Evolutionary conservation across 768 basidiomycete species (phyloP), one percentile per base, ranked within the genome.

Genomic region (Tylopilus felleus): DNA sequence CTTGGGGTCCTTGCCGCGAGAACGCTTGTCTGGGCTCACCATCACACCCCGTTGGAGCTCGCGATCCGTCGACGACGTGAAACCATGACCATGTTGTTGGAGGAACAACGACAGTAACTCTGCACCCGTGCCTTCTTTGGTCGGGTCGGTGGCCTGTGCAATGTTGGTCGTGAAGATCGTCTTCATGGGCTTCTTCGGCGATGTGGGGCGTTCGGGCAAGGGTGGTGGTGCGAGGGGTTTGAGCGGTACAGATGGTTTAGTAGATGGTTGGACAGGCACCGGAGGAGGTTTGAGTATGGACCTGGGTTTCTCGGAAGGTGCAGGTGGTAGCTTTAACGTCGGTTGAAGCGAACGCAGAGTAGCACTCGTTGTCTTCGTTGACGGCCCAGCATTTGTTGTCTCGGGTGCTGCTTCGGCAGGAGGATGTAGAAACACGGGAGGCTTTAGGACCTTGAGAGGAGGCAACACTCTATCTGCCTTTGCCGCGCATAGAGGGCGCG

Each of bases 21-120:
- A 69, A 21, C 69, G 69, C 67, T 85, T 86, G 58, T 80, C 75
- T 0, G 85, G 85, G 66, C 83, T 86, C 49, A 83, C 60, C 55
- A 75, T 75, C 36, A 86, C 60, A 1, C 82, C 84, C n/a, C 81
- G 75, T 12, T 71, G 70, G 2, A 73, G 63, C 57, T 79, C 74
- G 2, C 62, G 64, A 43, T 75, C 73, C 16, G 68, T 65, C 25
- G 65, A 58, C 8, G 73, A 71, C 3, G 63, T 74, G 66, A 59
- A 77, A 49, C 45, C 72, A 53, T 64, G 64, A 0, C 69, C 70
- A 36, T 79, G 72, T 56, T 82, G 78, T 47, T 76, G 77, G 16
- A 85, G 65, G 42, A 83, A 74, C 16, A 85, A 71, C 5, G 80
- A 77, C 10, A 82, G 71, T 3, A 85, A 61, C 59, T 84, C 81